Evolutionary conservation across 192 early-diverging fungal species (phyloP), one percentile per base, ranked within the genome.

Genomic region (Funneliformis mosseae): DNA sequence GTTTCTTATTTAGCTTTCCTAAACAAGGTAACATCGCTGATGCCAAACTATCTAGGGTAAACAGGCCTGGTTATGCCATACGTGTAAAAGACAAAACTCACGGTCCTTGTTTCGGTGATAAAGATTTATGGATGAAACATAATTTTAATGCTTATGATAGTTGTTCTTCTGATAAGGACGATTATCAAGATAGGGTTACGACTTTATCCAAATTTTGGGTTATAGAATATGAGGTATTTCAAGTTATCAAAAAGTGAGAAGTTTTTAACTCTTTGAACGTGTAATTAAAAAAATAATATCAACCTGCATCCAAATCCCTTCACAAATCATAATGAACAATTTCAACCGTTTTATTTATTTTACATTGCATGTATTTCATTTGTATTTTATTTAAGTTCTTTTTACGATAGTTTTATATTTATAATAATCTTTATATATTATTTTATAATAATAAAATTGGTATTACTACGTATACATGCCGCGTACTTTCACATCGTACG

Each of bases 41-140:
- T 18, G 71, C 43, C n/a, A 73, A 73, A 46, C 12, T 73, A n/a
- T 46, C 42, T 12, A 45, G 71, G 48, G 71, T 73, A 46, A 73
- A 4, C 6, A 23, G 71, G 12, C 10, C 43, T 21, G 45, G 45
- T 21, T 73, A 73, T 27, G 71, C 71, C 6, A 73, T 73, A 11
- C 43, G 71, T 25, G 45, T 73, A 23, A 73, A 73, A 73, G 71
- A 73, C 27, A 73, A 73, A 50, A 14, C 71, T 48, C 45, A 73
- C 50, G 71, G 71, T 33, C 71, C 71, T 18, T 73, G 71, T 73
- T 73, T 73, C 50, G 71, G 71, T 28, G 71, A 73, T 55, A 73
- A 73, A 73, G 71, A 73, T 73, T 50, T 73, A 45, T 73, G 71
- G 71, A 73, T 73, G 71, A 73, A 73, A 25, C 43, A 73, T 50